These are phyloP conservation scores for Coniochaeta ligniaria DNA, from an alignment of 2,329 filamentous ascomycete species.

Conservation along the genomic window DNA sequence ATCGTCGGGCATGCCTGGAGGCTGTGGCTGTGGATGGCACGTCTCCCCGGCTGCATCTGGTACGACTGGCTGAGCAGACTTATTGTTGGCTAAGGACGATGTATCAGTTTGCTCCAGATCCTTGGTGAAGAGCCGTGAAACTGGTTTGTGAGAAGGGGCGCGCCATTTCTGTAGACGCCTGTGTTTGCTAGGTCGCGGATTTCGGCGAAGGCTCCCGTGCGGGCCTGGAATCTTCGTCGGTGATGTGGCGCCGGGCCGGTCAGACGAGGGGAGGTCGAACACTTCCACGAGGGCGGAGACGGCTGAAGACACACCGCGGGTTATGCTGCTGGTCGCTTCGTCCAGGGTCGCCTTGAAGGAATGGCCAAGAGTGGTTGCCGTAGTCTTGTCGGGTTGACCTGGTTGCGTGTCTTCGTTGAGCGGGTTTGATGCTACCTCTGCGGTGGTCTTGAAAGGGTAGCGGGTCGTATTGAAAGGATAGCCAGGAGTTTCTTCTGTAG, in stretches of 20 bases:
- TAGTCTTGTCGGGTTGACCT: background rate
- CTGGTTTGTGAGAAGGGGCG: background rate
- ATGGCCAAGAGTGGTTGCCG: background rate
- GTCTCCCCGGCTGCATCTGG: background rate
- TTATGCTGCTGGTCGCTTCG: background rate
- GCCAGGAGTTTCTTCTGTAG: background rate
- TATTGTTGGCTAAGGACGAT: background rate
- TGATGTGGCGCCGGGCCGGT: background rate
- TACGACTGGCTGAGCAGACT: background rate
- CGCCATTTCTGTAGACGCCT: background rate
- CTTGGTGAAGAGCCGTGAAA: background rate
- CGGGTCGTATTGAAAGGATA: background rate
- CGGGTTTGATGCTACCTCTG: background rate
- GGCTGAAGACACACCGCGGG: background rate
- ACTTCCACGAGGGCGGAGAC: background rate
- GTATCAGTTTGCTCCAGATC: background rate
- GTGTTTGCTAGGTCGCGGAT: background rate
- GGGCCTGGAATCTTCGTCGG: background rate
- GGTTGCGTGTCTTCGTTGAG: background rate
- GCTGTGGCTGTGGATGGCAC: background rate
- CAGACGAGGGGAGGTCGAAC: background rate
- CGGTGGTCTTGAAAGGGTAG: background rate
- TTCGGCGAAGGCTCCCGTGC: background rate
- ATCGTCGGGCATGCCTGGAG: background rate
- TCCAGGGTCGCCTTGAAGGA: background rate